Evolutionary conservation across 805 yeast species (phyloP), one percentile per base, ranked within the genome.

Genomic region (Hagleromyces aurorensis): DNA sequence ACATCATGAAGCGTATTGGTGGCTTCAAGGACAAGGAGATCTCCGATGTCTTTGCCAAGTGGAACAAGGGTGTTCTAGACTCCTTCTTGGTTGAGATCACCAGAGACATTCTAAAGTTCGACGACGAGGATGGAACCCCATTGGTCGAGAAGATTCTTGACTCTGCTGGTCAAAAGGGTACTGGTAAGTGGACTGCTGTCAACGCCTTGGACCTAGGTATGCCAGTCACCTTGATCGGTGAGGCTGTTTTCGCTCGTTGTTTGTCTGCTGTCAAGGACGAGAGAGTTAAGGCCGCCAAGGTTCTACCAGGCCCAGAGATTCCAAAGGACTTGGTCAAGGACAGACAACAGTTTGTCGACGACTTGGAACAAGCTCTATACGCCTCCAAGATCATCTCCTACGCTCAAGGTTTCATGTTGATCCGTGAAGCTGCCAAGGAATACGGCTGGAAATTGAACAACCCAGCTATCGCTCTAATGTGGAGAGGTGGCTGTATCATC

Each of bases 401-500:
- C 64, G 94, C 97, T 50, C 98, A 89, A 73, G 98, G 98, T 64
- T 89, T 89, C 83, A 91, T 89, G 96, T 75, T 89, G 62, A 86
- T 89, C 69, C 84, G 93, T 65, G 96, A 89, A 67, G 97, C 97
- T 51, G 97, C 95, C 48, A 79, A 75, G 67, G 94, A 85, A 64
- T 89, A 85, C 75, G 78, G 78, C 57, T 89, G 98, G 98, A 78
- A 83, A 65, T 74, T 89, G 62, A 91, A 89, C 80, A 82, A 84
- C 78, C 95, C 97, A 52, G 91, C 94, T 38, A 91, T 91, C 54
- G 97, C 97, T 50, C 75, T 91, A 56, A 89, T 89, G 97, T 89
- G 98, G 98, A 80, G 98, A 76, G 98, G 98, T 71, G 98, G 98
- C 54, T 89, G 98, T 75, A 89, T 89, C 65, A 89, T 89, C 69